These are phyloP conservation scores for Rhinocladiella mackenziei DNA, from an alignment of 2,329 filamentous ascomycete genomes.

Conservation along the genomic window DNA sequence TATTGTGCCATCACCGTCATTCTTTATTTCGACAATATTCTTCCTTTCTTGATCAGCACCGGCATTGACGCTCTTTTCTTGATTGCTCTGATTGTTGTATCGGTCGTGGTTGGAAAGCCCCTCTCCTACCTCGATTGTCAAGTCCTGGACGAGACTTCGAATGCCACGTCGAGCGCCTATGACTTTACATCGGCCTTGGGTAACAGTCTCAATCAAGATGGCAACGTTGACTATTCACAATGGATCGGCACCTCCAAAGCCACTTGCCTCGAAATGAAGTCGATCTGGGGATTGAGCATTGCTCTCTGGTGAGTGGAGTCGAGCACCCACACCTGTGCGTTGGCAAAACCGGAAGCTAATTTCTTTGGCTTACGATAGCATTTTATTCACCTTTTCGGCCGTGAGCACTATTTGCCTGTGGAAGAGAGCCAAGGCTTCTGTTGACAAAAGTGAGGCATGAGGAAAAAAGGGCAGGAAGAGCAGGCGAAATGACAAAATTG, in stretches of 20 bases:
- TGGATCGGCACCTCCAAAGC: conserved; percentile 59
- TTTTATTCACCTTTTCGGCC: conserved; percentile 63
- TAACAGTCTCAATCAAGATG: conserved; percentile 50
- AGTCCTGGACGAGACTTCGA: conserved; percentile 47
- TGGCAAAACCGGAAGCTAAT: conserved; percentile 9
- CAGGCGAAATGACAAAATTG: too few species aligned
- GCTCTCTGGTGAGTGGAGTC: conserved; percentile 58
- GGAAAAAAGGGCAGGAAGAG: conserved; percentile 1
- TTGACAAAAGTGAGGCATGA: conserved; percentile 51
- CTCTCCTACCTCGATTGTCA: conserved; percentile 74
- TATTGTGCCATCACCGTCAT: conserved; percentile 78
- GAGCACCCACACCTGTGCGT: background rate
- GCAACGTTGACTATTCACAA: conserved; percentile 47
- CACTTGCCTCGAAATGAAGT: conserved; percentile 80
- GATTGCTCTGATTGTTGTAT: conserved; percentile 72
- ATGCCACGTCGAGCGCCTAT: conserved; percentile 48
- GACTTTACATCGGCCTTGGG: conserved; percentile 53
- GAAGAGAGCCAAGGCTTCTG: conserved; percentile 52
- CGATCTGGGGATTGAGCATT: conserved; percentile 81
- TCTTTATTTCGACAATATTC: conserved; percentile 71
- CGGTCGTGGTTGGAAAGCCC: conserved; percentile 73
- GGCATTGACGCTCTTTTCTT: conserved; percentile 65
- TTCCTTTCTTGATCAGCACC: conserved; percentile 67
- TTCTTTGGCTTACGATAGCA: conserved; percentile 37
- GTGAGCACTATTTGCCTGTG: conserved; percentile 59